These are phyloP conservation scores for Tetradesmus lagerheimii DNA, from an alignment of 139 green algal genomes.

Conservation along the genomic window DNA sequence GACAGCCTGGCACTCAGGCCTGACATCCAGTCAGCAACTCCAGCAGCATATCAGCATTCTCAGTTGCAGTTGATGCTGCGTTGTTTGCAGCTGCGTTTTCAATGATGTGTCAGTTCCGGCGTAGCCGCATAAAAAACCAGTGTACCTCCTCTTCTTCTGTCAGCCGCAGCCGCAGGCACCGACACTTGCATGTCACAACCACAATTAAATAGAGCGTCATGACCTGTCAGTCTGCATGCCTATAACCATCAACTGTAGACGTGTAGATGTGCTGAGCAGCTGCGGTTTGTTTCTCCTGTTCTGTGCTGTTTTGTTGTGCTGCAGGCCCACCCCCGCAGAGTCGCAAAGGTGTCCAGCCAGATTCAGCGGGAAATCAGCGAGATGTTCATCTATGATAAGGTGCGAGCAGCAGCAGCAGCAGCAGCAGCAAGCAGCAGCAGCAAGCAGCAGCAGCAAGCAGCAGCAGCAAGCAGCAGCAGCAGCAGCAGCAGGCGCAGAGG, in stretches of 20 bases:
- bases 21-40: background rate
- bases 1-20: background rate
- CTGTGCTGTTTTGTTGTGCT: background rate
- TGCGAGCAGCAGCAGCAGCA: conserved; percentile 52
- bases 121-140: too few relatives aligned
- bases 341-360: conserved; percentile 88
- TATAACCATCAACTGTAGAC: background rate
- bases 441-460: background rate
- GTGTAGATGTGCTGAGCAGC: too few relatives aligned
- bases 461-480: background rate
- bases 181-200: too few relatives aligned
- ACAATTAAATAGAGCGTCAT: too few relatives aligned
- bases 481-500: background rate
- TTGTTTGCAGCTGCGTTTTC: too few relatives aligned
- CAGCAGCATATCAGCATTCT: background rate
- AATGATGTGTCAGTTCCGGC: too few relatives aligned
- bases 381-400: conserved; percentile 79
- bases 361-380: conserved; percentile 90
- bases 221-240: background rate
- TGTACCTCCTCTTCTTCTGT: too few relatives aligned
- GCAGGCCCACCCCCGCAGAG: conserved; percentile 87
- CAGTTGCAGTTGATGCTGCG: too few relatives aligned
- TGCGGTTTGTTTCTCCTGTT: background rate
- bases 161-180: too few relatives aligned
- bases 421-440: background rate